These are phyloP conservation scores for Mycena crocata DNA, from an alignment of 768 basidiomycete species.

Conservation along the genomic window DNA sequence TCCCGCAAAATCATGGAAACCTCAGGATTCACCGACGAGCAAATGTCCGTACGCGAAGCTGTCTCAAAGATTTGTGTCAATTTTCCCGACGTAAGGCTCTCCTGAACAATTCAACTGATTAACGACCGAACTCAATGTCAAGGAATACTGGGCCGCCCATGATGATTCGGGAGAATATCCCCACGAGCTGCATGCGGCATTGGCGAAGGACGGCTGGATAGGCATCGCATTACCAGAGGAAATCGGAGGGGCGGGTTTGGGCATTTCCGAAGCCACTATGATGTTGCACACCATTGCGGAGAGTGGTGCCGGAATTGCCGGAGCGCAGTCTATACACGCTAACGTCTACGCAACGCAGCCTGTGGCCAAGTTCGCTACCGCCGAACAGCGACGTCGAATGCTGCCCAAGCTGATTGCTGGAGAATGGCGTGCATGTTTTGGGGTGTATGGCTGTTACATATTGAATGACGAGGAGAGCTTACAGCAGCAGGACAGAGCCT, in stretches of 20 bases:
- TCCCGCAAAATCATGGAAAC: constrained; percentile 4
- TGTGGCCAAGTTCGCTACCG: constrained; percentile 22
- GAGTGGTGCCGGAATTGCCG: constrained; percentile 33
- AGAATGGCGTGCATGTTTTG: constrained; percentile 32
- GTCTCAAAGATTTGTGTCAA: constrained; percentile 8
- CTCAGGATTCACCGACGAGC: constrained; percentile 18
- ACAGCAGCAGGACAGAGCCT: constrained; percentile 34
- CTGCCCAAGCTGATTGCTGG: constrained; percentile 28
- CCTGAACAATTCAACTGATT: no score
- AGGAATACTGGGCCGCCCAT: constrained; percentile 28
- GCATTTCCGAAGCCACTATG: constrained; percentile 35
- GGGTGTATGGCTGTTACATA: no score
- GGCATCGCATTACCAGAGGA: constrained; percentile 30
- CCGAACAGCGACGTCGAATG: constrained; percentile 12
- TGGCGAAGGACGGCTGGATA: constrained; percentile 25
- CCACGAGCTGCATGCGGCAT: constrained; percentile 23
- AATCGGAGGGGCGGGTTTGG: constrained; percentile 31
- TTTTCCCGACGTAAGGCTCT: constrained; percentile 30
- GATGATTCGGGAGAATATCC: constrained; percentile 17
- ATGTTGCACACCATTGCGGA: constrained; percentile 37
- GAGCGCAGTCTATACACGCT: constrained; percentile 33
- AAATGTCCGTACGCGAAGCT: constrained; percentile 20
- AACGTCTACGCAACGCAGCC: constrained; percentile 35
- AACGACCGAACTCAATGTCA: no score
- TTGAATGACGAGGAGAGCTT: no score